Evolutionary conservation across 108 stramenopile genomes (phyloP).

Genomic region (Cyclostephanos tholiformis): DNA sequence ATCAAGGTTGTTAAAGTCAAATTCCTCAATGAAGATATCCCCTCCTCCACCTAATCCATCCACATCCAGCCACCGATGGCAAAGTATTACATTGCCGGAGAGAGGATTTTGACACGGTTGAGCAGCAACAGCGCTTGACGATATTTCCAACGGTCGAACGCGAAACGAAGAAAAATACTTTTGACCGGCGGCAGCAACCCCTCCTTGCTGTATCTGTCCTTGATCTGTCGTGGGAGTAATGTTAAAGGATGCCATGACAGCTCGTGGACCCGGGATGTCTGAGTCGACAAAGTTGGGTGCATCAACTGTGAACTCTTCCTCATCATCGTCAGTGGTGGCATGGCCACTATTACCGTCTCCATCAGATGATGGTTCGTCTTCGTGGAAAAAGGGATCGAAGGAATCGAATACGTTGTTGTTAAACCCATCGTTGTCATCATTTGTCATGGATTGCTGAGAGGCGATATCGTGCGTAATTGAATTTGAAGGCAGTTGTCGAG

Average conservation of each 20-base stretch:
- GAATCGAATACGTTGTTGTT: not conserved
- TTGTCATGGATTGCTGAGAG: not conserved
- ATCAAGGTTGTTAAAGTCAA: conserved; percentile 26
- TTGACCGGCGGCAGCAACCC: not conserved
- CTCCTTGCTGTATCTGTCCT: not conserved
- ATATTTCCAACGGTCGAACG: conserved; percentile 18
- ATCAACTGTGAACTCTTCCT: conserved; percentile 6
- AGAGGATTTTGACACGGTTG: conserved; percentile 67
- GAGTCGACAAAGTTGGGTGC: conserved; percentile 8
- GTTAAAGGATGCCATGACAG: not conserved
- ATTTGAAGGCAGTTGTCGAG: not conserved
- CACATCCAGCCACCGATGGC: conserved; percentile 13
- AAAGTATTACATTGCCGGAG: conserved; percentile 71
- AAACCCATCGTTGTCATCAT: not conserved
- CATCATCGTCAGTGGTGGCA: not conserved
- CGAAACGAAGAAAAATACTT: conserved; percentile 18
- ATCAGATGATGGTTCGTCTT: not conserved
- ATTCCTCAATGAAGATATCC: conserved; percentile 53
- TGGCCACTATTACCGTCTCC: not conserved
- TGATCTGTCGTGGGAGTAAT: not conserved
- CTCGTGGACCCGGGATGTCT: not conserved
- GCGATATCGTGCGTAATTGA: not conserved
- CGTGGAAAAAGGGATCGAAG: conserved; percentile 10
- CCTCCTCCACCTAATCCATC: conserved; percentile 7
- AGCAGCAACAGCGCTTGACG: conserved; percentile 12